Conservation (phyloP, 306 rosid species). For the Corylus americana region DNA sequence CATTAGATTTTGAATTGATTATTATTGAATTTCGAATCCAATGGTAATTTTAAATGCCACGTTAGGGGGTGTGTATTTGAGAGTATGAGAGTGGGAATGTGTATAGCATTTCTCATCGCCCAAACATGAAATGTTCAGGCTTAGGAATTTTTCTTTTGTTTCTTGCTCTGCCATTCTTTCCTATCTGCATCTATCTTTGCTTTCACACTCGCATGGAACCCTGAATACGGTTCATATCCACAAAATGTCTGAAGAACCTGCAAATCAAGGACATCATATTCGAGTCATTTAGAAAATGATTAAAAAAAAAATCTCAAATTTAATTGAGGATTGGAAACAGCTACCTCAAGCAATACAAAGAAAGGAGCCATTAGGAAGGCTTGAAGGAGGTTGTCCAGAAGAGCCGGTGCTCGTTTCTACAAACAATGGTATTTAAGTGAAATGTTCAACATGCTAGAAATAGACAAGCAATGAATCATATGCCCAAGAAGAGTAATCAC, state of each 20-base stretch:
- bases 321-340: constrained; percentile 8
- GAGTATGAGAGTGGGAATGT: too few species aligned
- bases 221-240: constrained; percentile 85
- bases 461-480: neutral
- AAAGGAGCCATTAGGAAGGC: constrained; percentile 91
- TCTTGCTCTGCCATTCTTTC: constrained; percentile 66
- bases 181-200: constrained; percentile 55
- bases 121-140: neutral
- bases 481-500: constrained; percentile 38
- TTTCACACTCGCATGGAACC: constrained; percentile 59
- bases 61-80: too few species aligned
- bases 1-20: too few species aligned
- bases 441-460: constrained; percentile 11
- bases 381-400: constrained; percentile 79
- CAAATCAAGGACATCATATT: constrained; percentile 10
- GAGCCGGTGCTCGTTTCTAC: constrained; percentile 92
- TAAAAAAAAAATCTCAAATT: neutral
- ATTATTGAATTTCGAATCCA: too few species aligned
- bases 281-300: neutral
- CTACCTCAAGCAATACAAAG: constrained; percentile 78
- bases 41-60: too few species aligned
- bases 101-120: neutral
- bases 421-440: neutral
- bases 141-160: constrained; percentile 55
- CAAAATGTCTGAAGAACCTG: constrained; percentile 56